A percentile compares a stretch with the other conserved stretches of the same genome.
Conservation (phyloP, 2,329 filamentous ascomycete species). For the Chrysoporthe austroafricana region DNA sequence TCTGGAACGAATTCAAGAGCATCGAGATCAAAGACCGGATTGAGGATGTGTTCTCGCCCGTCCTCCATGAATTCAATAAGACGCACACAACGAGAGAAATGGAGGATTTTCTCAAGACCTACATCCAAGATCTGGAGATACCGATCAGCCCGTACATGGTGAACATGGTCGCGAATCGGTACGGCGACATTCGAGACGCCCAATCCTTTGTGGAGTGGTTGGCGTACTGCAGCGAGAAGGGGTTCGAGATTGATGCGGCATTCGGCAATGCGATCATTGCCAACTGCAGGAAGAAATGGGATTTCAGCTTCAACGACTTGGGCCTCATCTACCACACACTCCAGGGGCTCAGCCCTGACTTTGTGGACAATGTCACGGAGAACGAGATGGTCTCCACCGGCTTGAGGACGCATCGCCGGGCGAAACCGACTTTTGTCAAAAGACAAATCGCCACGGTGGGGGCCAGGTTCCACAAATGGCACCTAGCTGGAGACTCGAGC, state of each 20-base stretch:
- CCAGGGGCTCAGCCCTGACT: conserved; percentile 37
- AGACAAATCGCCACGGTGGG: conserved; percentile 18
- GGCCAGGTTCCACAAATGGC: conserved; percentile 18
- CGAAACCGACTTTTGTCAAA: conserved; percentile 14
- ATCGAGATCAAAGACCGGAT: conserved; percentile 34
- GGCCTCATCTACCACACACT: conserved; percentile 41
- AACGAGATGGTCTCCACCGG: conserved; percentile 23
- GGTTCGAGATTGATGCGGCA: conserved; percentile 41
- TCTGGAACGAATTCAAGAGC: conserved; percentile 39
- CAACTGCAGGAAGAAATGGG: conserved; percentile 44
- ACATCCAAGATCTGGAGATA: conserved; percentile 41
- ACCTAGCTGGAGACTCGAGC: conserved; percentile 5
- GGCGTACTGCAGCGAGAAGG: conserved; percentile 41
- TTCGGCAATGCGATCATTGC: conserved; percentile 47
- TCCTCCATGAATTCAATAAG: conserved; percentile 45
- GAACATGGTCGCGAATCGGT: conserved; percentile 48
- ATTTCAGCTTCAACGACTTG: conserved; percentile 42
- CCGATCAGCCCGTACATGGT: conserved; percentile 43
- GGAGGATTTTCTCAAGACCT: conserved; percentile 45
- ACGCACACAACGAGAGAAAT: conserved; percentile 45
- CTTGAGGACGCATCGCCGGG: conserved; percentile 10
- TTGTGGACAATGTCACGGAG: conserved; percentile 44
- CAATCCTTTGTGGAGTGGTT: conserved; percentile 47
- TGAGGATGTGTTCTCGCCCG: conserved; percentile 41
- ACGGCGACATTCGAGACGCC: conserved; percentile 44